Base-by-base conservation (phyloP, 208 protist genomes). In the Acanthamoeba triangularis region DNA sequence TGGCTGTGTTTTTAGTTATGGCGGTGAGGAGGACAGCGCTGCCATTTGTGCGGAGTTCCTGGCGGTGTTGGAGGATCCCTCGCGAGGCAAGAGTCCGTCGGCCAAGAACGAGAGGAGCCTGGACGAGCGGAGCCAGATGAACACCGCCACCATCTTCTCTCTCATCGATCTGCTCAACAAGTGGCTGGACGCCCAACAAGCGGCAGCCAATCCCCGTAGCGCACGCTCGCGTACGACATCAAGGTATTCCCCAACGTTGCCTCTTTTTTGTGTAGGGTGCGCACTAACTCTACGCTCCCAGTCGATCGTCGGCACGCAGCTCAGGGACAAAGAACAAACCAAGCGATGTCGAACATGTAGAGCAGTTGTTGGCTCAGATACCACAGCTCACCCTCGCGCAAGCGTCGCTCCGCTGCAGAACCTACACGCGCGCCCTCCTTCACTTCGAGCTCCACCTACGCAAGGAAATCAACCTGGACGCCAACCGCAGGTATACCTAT, bases 371-470 rank as follows among this genome's bases (percentile, higher is more conserved):
- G 76, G n/a, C 35, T 3, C 47, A 67, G 28, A 97, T 96, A 2
- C 96, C 96, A 28, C 67, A 96, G 76, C 52, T 56, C 2, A 65
- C 65, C 4, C 80, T 97, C 10, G 93, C 96, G 2, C 82, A 65
- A 16, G 97, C 97, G 3, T 91, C 97, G 3, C 90, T 88, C 16
- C n/a, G 78, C 16, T 97, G 96, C 35, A 28, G 74, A 16, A 92
- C 78, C n/a, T 93, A 96, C 56, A 69, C 95, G 0, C 96, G 95
- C 0, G 96, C 97, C 3, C 72, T 97, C 0, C 41, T 95, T 18
- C 95, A 97, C 25, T 74, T 97, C 25, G 96, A 97, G 95, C 74
- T 37, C 23, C 54, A 95, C 52, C 18, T 96, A 78, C 52, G 54
- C 23, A 30, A 92, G 30, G 67, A 84, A 37, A 44, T 93, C 67